These are phyloP conservation scores for Phaffia rhodozyma DNA, from an alignment of 1,284 basidiomycete genomes.

Conservation along the genomic window DNA sequence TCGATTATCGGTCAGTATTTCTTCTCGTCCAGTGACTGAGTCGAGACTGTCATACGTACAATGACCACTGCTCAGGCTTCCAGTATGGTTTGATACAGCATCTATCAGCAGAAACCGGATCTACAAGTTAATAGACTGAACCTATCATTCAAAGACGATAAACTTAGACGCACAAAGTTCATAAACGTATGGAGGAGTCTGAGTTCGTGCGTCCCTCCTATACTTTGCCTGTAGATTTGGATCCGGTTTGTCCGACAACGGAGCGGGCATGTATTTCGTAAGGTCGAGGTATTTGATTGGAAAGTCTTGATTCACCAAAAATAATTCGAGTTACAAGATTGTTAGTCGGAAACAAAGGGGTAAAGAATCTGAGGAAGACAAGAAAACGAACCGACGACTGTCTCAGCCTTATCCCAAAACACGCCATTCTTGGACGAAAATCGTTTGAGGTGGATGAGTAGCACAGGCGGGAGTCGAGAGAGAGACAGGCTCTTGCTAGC, in stretches of 20 bases:
- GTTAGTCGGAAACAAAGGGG: constrained; percentile 25
- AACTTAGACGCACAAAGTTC: constrained; percentile 47
- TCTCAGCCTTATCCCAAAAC: constrained; percentile 91
- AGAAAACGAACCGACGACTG: constrained; percentile 51
- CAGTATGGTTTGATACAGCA: constrained; percentile 83
- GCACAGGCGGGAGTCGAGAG: constrained; percentile 79
- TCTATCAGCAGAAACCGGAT: constrained; percentile 29
- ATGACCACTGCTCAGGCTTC: constrained; percentile 78
- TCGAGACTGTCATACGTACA: constrained; percentile 47
- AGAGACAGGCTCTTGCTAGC: constrained; percentile 78
- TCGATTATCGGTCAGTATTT: not conserved
- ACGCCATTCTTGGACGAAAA: constrained; percentile 77
- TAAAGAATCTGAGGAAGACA: constrained; percentile 26
- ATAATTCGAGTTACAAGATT: too few species aligned
- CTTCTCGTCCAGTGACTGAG: not conserved
- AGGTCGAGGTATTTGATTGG: constrained; percentile 73
- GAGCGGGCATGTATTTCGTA: constrained; percentile 78
- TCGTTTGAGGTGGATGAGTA: constrained; percentile 91
- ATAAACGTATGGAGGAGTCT: constrained; percentile 72
- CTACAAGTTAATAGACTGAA: not conserved
- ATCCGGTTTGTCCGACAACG: constrained; percentile 52
- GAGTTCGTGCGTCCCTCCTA: constrained; percentile 59
- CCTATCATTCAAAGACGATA: not conserved
- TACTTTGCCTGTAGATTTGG: constrained; percentile 27
- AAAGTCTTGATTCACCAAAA: constrained; percentile 38